Conservation (phyloP, 148 eudicot genomes). For the Vaccinium macrocarpon region DNA sequence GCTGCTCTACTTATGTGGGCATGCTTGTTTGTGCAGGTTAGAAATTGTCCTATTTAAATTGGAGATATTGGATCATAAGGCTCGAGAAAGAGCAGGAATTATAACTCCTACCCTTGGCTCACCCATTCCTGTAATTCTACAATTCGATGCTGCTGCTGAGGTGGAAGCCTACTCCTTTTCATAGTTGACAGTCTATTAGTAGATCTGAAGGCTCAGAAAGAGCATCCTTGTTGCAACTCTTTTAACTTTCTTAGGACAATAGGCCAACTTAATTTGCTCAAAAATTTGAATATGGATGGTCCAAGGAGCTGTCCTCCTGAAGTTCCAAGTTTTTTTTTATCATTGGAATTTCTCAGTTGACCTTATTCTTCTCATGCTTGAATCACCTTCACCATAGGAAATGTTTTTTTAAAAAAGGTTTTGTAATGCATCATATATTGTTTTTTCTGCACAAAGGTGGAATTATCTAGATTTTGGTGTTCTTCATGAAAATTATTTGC, state of each 20-base stretch:
- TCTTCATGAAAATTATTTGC: neutral
- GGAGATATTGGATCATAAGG: constrained; percentile 88
- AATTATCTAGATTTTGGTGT: neutral
- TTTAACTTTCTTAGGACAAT: neutral
- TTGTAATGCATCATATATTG: neutral
- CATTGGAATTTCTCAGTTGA: neutral
- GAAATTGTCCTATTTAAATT: constrained; percentile 71
- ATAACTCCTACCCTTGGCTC: constrained; percentile 81
- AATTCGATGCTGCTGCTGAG: constrained; percentile 80
- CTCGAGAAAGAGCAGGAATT: constrained; percentile 92
- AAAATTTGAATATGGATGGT: neutral
- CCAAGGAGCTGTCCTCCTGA: neutral
- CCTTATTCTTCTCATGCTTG: neutral
- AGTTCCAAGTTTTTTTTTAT: no score
- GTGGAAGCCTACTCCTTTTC: constrained; percentile 28
- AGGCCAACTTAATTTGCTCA: neutral
- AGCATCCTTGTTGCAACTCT: constrained; percentile 6
- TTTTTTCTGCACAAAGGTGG: neutral
- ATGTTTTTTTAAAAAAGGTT: neutral
- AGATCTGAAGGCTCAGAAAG: neutral
- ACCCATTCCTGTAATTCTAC: constrained; percentile 73
- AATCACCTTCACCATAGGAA: neutral
- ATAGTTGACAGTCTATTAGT: neutral
- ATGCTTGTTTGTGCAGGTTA: constrained; percentile 48
- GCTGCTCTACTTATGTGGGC: constrained; percentile 17